phyloP scores from a whole-genome alignment of 2,329 filamentous ascomycete genomes.

The Fusarium fracticaudum region DNA sequence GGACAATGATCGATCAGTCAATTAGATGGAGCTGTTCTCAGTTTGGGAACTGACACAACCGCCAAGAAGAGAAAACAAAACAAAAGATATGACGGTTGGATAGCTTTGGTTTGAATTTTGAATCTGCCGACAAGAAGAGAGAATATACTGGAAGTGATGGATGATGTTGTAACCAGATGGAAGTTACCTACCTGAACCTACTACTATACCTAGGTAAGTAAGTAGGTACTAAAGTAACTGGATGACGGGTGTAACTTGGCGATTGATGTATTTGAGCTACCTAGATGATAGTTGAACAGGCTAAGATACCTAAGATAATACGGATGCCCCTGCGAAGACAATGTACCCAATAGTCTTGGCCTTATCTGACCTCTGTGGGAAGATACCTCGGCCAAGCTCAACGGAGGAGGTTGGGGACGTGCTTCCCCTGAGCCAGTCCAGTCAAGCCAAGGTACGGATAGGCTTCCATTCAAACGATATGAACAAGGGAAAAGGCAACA shows the following conservation, averaged over 20 bases:
- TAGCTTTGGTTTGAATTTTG: not conserved
- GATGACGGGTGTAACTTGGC: slow-evolving; percentile 15
- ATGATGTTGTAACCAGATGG: slow-evolving; percentile 6
- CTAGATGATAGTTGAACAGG: not conserved
- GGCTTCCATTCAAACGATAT: not conserved
- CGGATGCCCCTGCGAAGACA: not conserved
- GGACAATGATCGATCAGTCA: not conserved
- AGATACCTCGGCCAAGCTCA: not conserved
- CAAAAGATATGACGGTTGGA: not conserved
- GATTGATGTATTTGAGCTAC: slow-evolving; percentile 6
- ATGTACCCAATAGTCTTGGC: not conserved
- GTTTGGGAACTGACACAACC: not conserved
- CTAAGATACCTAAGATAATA: not conserved
- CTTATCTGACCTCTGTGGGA: not conserved
- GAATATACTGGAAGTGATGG: slow-evolving; percentile 1
- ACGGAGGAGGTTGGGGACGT: slow-evolving; percentile 16
- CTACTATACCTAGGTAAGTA: not conserved
- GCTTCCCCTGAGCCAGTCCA: slow-evolving; percentile 17
- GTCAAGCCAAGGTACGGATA: not conserved
- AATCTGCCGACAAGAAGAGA: not conserved
- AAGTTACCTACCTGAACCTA: slow-evolving; percentile 2
- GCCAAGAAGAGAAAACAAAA: not conserved
- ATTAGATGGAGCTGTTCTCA: not conserved
- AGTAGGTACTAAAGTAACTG: not conserved
- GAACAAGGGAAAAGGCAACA: not conserved